Conservation (phyloP, 2,329 filamentous ascomycete species). For the Emergomyces orientalis region DNA sequence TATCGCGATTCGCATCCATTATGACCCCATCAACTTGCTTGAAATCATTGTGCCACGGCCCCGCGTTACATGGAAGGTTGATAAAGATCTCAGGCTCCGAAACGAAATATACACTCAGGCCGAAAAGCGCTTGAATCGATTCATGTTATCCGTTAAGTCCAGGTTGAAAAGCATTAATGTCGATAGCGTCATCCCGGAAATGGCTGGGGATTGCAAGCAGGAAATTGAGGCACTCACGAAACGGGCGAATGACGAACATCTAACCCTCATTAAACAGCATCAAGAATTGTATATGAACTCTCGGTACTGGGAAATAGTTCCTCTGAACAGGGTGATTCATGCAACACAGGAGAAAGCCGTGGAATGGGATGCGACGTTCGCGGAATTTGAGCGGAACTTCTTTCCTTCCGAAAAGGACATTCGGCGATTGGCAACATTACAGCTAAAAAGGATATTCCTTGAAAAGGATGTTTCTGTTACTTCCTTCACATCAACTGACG, state of each 20-base stretch:
- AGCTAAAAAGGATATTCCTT: constrained; percentile 89
- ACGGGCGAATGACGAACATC: constrained; percentile 75
- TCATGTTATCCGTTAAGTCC: constrained; percentile 77
- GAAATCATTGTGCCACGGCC: constrained; percentile 89
- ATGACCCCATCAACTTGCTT: constrained; percentile 82
- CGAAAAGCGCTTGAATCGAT: constrained; percentile 72
- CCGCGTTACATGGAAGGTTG: constrained; percentile 94
- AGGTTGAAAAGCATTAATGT: constrained; percentile 82
- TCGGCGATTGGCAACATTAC: constrained; percentile 77
- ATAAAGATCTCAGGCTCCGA: constrained; percentile 82
- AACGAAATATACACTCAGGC: constrained; percentile 80
- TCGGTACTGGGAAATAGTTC: constrained; percentile 93
- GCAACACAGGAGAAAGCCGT: constrained; percentile 87
- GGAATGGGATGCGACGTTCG: constrained; percentile 86
- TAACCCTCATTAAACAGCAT: constrained; percentile 61
- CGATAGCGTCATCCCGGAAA: constrained; percentile 81
- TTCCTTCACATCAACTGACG: constrained; percentile 61
- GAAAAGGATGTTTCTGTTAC: constrained; percentile 70
- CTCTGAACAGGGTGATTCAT: constrained; percentile 77
- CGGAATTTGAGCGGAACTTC: constrained; percentile 85
- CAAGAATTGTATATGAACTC: constrained; percentile 88
- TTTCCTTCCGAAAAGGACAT: constrained; percentile 95
- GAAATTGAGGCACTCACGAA: constrained; percentile 72
- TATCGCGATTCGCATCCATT: constrained; percentile 78
- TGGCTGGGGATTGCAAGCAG: constrained; percentile 67